Evolutionary conservation across 148 eudicot genomes (phyloP).

Genomic region (Spergularia marina): DNA sequence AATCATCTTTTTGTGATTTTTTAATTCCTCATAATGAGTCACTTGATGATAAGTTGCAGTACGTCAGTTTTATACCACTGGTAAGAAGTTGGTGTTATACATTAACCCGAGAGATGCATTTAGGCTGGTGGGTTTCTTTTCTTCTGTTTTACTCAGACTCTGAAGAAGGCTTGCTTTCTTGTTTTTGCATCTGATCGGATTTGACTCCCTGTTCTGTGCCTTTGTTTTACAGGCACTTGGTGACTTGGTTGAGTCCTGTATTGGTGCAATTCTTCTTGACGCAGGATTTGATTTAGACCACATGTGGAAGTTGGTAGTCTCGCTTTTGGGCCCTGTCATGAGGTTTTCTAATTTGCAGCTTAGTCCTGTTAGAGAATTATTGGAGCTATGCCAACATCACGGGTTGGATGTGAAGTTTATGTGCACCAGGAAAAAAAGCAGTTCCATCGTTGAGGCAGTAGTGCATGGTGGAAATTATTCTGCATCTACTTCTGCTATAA

Average conservation of each 20-base stretch:
- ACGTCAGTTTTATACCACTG: too few relatives aligned
- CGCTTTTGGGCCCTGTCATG: conserved; percentile 64
- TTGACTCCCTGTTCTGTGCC: background rate
- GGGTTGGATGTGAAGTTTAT: conserved; percentile 42
- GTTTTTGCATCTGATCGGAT: background rate
- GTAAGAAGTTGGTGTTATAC: background rate
- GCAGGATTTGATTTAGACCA: conserved; percentile 68
- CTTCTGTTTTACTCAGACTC: background rate
- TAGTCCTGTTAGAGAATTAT: conserved; percentile 69
- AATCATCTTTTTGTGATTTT: background rate
- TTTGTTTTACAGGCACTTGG: conserved; percentile 70
- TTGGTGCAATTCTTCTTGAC: conserved; percentile 89
- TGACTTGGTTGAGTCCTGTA: conserved; percentile 87
- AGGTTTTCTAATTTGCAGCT: conserved; percentile 54
- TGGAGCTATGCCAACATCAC: conserved; percentile 69
- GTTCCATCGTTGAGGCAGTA: conserved; percentile 44
- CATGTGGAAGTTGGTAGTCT: conserved; percentile 70
- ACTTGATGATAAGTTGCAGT: background rate
- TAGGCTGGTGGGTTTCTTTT: background rate
- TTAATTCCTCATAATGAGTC: background rate
- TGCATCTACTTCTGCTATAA: conserved; percentile 42
- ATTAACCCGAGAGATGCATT: conserved; percentile 2
- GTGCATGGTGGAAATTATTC: conserved; percentile 36
- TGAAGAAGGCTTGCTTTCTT: background rate
- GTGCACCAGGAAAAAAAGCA: conserved; percentile 40